These are phyloP conservation scores for Bothriochloa decipiens DNA, from an alignment of 176 grass and related monocot genomes.

Conservation along the genomic window DNA sequence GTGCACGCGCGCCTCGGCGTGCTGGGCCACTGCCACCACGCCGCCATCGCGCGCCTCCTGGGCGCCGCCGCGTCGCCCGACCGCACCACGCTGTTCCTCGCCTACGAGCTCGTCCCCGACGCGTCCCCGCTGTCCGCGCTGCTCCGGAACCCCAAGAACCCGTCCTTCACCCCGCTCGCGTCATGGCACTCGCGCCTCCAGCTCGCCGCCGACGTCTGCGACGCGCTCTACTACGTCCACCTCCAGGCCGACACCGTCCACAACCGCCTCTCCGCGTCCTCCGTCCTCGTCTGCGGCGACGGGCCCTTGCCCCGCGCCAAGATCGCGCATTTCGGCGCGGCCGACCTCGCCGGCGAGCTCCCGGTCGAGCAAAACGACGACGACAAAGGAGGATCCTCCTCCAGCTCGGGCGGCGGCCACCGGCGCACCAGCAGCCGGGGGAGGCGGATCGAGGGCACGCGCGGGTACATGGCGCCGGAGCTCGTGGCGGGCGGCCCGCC, in stretches of 20 bases:
- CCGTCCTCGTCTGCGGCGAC: conserved; percentile 65
- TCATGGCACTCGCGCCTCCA: conserved; percentile 73
- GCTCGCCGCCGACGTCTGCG: conserved; percentile 67
- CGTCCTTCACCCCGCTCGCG: conserved; percentile 66
- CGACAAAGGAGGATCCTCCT: background rate
- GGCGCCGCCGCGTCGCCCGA: conserved; percentile 73
- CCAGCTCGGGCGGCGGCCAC: too few relatives aligned
- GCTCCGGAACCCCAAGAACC: conserved; percentile 78
- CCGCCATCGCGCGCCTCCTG: conserved; percentile 73
- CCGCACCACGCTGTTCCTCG: conserved; percentile 69
- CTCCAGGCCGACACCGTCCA: conserved; percentile 68
- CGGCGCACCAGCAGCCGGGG: conserved; percentile 40
- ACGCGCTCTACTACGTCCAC: conserved; percentile 86
- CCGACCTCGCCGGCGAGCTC: conserved; percentile 74
- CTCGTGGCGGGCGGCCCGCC: conserved; percentile 41
- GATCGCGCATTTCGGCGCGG: conserved; percentile 78
- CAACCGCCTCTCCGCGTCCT: conserved; percentile 81
- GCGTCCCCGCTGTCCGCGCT: conserved; percentile 58
- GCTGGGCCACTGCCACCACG: conserved; percentile 82
- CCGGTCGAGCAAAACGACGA: background rate
- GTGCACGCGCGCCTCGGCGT: conserved; percentile 43
- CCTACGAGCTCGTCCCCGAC: conserved; percentile 66
- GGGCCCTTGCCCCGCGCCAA: conserved; percentile 59
- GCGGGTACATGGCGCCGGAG: conserved; percentile 88
- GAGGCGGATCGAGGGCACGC: conserved; percentile 72